Evolutionary conservation across 441 rosid genomes (phyloP).

Genomic region (Melastoma candidum): DNA sequence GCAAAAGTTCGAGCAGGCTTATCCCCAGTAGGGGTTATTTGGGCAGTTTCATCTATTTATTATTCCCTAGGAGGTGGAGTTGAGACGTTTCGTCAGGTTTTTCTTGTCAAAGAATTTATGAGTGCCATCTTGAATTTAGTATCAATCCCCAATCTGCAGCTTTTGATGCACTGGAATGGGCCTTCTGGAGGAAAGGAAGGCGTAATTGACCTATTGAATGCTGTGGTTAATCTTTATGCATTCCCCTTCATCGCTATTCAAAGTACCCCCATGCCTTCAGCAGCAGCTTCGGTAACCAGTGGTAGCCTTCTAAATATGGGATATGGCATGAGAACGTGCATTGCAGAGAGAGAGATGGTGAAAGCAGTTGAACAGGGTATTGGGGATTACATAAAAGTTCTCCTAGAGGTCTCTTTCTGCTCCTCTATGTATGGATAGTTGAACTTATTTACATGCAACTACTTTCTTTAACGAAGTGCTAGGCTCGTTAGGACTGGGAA

Average conservation of each 20-base stretch:
- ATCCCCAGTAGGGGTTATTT: conserved; percentile 80
- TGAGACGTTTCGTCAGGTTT: conserved; percentile 62
- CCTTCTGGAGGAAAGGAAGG: conserved; percentile 95
- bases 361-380: conserved; percentile 86
- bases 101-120: conserved; percentile 51
- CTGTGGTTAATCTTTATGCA: conserved; percentile 75
- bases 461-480: background rate
- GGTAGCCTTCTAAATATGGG: conserved; percentile 91
- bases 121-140: conserved; percentile 50
- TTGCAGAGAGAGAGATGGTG: conserved; percentile 68
- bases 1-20: conserved; percentile 40
- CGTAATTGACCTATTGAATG: conserved; percentile 63
- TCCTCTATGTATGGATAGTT: background rate
- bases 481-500: no score
- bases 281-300: conserved; percentile 86
- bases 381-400: conserved; percentile 77
- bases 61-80: conserved; percentile 84
- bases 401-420: conserved; percentile 58
- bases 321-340: conserved; percentile 64
- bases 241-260: conserved; percentile 93
- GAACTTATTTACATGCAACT: no score
- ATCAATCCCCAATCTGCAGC: conserved; percentile 74
- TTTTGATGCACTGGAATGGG: conserved; percentile 78
- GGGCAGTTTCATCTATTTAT: conserved; percentile 78
- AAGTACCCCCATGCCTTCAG: conserved; percentile 65